Percentiles rank a stretch among this genome's conserved stretches.
phyloP scores from a whole-genome alignment of 2,329 filamentous ascomycete genomes.

The Stagonosporopsis vannaccii region DNA sequence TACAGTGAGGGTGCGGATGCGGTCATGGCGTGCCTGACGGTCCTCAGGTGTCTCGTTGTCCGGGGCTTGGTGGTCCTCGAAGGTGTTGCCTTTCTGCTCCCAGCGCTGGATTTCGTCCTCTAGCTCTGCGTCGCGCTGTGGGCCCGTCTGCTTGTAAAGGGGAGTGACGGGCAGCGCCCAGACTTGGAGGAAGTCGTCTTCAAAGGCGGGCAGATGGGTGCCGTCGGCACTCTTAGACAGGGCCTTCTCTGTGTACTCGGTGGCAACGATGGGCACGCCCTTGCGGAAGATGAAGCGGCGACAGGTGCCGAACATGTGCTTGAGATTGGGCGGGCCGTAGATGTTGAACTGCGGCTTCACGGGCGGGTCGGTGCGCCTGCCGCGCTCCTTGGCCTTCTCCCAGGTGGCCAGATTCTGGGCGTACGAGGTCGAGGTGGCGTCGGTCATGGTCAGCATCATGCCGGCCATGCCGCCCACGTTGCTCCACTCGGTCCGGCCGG shows the following conservation, averaged over 20 bases:
- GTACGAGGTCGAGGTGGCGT: constrained; percentile 62
- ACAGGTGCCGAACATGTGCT: constrained; percentile 81
- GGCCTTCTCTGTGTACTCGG: constrained; percentile 64
- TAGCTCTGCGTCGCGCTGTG: constrained; percentile 27
- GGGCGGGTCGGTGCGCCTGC: constrained; percentile 27
- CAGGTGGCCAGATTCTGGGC: constrained; percentile 52
- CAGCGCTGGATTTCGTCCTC: constrained; percentile 32
- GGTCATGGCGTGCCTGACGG: constrained; percentile 53
- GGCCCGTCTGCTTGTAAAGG: constrained; percentile 6
- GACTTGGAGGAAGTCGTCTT: constrained; percentile 78
- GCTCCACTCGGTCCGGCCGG: constrained; percentile 77
- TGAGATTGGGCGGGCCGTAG: constrained; percentile 81
- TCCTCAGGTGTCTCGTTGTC: constrained; percentile 43
- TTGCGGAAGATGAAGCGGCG: constrained; percentile 87
- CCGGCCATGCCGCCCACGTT: constrained; percentile 84
- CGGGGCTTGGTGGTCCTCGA: constrained; percentile 40
- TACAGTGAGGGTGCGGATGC: constrained; percentile 69
- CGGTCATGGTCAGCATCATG: constrained; percentile 83
- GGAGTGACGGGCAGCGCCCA: constrained; percentile 77
- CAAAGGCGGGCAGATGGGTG: constrained; percentile 68
- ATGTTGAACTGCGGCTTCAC: constrained; percentile 57
- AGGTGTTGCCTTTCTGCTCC: constrained; percentile 38
- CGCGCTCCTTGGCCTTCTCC: constrained; percentile 29
- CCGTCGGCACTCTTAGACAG: constrained; percentile 39
- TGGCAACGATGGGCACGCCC: constrained; percentile 74